Evolutionary conservation across 2,329 filamentous ascomycete species (phyloP).

Genomic region (Cordyceps farinosa): DNA sequence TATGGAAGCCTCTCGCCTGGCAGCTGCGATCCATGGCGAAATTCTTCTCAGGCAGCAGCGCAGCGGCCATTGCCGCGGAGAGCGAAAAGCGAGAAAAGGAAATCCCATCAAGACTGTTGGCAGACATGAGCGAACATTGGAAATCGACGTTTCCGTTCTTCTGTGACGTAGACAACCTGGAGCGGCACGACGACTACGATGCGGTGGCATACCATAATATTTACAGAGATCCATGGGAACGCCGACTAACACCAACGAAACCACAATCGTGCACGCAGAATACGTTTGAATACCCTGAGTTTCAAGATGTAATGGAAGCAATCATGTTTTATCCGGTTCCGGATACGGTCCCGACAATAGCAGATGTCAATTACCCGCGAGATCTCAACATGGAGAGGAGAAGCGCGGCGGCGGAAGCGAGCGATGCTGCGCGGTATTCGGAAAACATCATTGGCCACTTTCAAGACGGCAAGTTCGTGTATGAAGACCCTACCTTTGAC

Average conservation of each 20-base stretch:
- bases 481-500: no score
- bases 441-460: no score
- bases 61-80: not conserved
- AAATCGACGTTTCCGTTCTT: constrained; percentile 6
- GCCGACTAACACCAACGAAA: not conserved
- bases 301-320: no score
- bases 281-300: constrained; percentile 12
- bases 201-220: constrained; percentile 2
- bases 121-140: not conserved
- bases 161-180: constrained; percentile 7
- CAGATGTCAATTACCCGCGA: no score
- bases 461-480: no score
- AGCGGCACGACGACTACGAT: constrained; percentile 1
- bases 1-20: constrained; percentile 13
- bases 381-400: no score
- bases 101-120: not conserved
- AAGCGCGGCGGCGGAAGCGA: no score
- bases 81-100: not conserved
- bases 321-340: no score
- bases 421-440: no score
- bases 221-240: constrained; percentile 7
- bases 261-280: not conserved
- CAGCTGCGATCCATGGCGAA: not conserved
- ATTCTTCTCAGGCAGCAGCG: not conserved
- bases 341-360: no score